These are phyloP conservation scores for Gymnopilus dilepis DNA, from an alignment of 768 basidiomycete genomes.

Conservation along the genomic window DNA sequence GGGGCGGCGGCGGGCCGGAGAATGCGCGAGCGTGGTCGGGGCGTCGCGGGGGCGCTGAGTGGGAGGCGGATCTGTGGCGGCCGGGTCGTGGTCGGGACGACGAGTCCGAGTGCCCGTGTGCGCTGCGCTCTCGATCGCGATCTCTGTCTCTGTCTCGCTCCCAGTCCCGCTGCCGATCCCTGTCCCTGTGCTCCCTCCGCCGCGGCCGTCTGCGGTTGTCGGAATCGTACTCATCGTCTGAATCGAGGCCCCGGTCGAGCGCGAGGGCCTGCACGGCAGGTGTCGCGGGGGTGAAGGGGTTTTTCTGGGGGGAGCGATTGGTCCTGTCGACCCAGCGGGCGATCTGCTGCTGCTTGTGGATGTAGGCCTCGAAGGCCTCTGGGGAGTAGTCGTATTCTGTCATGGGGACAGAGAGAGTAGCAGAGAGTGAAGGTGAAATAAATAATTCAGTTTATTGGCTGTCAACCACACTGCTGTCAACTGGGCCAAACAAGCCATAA, in stretches of 20 bases:
- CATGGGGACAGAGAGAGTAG: constrained; percentile 40
- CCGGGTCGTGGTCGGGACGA: constrained; percentile 10
- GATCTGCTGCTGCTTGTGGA: constrained; percentile 53
- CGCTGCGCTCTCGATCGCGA: constrained; percentile 16
- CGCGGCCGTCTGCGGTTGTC: constrained; percentile 12
- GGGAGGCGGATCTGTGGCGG: constrained; percentile 31
- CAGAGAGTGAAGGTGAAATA: constrained; percentile 11
- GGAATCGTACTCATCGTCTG: constrained; percentile 15
- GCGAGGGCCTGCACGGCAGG: constrained; percentile 29
- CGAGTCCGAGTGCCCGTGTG: constrained; percentile 1
- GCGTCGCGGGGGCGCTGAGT: constrained; percentile 22
- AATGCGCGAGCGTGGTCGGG: constrained; percentile 23
- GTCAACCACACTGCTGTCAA: constrained; percentile 7
- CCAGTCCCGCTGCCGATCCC: constrained; percentile 18
- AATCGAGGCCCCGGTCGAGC: constrained; percentile 14
- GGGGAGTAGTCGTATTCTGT: constrained; percentile 69
- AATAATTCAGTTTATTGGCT: background rate
- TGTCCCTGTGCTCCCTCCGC: constrained; percentile 8
- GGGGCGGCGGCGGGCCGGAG: constrained; percentile 27
- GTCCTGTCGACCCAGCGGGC: constrained; percentile 50
- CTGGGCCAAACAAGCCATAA: constrained; percentile 19
- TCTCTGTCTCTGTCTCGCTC: constrained; percentile 21
- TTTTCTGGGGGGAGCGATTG: constrained; percentile 23
- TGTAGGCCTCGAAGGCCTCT: constrained; percentile 52
- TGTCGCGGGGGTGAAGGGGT: constrained; percentile 39